These are phyloP conservation scores for Acidiella bohemica DNA, from an alignment of 495 filamentous ascomycete species.

Conservation along the genomic window DNA sequence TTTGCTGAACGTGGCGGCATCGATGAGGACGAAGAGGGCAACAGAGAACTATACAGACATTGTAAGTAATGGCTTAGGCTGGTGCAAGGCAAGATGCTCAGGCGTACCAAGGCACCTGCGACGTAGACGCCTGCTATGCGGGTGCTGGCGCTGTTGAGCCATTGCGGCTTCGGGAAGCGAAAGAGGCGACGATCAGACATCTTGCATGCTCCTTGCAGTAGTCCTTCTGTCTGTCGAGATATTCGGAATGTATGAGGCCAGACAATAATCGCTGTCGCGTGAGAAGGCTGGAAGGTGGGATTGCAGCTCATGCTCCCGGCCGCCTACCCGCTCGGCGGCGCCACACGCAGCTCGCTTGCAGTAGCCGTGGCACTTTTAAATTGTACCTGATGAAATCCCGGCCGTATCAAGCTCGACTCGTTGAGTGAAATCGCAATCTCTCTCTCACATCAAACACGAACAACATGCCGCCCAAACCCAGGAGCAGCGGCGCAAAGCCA, in stretches of 20 bases:
- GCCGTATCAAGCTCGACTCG: too few species aligned
- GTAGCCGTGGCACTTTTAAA: too few species aligned
- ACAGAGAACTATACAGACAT: constrained; percentile 63
- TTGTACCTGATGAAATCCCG: too few species aligned
- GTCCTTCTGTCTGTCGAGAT: neutral
- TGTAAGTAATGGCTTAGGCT: too few species aligned
- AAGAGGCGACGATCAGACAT: constrained; percentile 26
- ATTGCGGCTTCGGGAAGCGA: constrained; percentile 42
- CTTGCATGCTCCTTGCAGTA: neutral
- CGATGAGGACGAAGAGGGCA: constrained; percentile 92
- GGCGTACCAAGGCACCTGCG: constrained; percentile 69
- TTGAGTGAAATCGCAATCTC: too few species aligned
- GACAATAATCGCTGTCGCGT: neutral
- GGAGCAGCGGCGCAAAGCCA: too few species aligned
- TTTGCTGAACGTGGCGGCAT: constrained; percentile 76
- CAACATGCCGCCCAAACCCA: constrained; percentile 17
- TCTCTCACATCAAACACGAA: too few species aligned
- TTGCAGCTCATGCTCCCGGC: too few species aligned
- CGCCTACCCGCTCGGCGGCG: too few species aligned
- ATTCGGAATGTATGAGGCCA: neutral
- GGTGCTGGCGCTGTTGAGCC: constrained; percentile 76
- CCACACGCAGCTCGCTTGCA: too few species aligned
- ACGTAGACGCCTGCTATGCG: constrained; percentile 74
- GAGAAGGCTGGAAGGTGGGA: constrained; percentile 1
- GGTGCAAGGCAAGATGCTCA: too few species aligned